Evolutionary conservation across 192 early-diverging fungal species (phyloP).

Genomic region (Coemansia asiatica): DNA sequence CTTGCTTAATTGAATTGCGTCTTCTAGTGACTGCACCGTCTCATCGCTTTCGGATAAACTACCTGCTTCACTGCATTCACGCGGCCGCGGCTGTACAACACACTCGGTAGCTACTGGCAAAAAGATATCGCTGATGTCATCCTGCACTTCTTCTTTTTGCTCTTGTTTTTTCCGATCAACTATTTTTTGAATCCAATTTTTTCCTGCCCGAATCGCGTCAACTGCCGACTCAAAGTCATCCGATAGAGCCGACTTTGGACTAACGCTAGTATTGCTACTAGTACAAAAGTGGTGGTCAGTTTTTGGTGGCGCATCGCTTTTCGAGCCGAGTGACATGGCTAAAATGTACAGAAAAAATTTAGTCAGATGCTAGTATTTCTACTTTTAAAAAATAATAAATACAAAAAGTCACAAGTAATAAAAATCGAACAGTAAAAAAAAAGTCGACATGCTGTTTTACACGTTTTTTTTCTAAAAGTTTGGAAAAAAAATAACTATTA

Average conservation of each 20-base stretch:
- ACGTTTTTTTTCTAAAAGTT: not conserved
- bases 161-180: constrained; percentile 4
- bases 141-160: not conserved
- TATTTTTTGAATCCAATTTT: constrained; percentile 26
- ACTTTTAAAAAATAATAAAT: not conserved
- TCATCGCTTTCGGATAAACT: not conserved
- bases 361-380: not conserved
- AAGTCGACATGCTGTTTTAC: not conserved
- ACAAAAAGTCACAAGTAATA: not conserved
- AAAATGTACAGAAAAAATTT: not conserved
- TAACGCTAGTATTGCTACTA: not conserved
- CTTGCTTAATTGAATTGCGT: not conserved
- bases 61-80: not conserved
- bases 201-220: constrained; percentile 18
- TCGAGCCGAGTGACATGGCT: constrained; percentile 3
- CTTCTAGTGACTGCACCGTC: not conserved
- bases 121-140: not conserved
- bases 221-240: constrained; percentile 15
- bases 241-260: constrained; percentile 5
- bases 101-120: not conserved
- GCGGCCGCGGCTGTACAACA: not conserved
- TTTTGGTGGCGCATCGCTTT: not conserved
- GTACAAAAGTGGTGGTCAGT: not conserved
- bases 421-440: not conserved
- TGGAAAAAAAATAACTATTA: not conserved